Evolutionary conservation across 2,329 filamentous ascomycete genomes (phyloP).

Genomic region (Ascochyta pisi): DNA sequence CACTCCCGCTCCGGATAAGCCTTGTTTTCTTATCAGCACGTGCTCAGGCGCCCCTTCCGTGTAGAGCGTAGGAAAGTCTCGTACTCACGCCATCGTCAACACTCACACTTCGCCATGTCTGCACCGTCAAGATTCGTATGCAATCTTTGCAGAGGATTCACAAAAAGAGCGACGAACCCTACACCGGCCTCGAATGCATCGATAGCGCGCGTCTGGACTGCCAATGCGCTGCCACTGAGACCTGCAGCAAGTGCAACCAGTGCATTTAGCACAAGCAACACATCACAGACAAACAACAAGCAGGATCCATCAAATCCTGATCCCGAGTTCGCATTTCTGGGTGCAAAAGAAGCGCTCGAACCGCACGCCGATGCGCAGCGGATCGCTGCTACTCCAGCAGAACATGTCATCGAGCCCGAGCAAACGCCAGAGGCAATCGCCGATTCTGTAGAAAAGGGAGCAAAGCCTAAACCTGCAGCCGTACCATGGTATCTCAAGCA

Average conservation of each 20-base stretch:
- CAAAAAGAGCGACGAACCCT: slow-evolving; percentile 10
- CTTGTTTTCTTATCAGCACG: slow-evolving; percentile 37
- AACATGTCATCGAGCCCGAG: neutral
- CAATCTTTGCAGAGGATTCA: slow-evolving; percentile 27
- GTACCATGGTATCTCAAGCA: slow-evolving; percentile 85
- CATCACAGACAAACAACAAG: slow-evolving; percentile 20
- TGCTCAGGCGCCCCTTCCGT: slow-evolving; percentile 23
- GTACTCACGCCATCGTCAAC: slow-evolving; percentile 4
- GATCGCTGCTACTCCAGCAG: neutral
- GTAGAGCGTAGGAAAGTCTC: slow-evolving; percentile 13
- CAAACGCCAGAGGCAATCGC: neutral
- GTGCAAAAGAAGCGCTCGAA: slow-evolving; percentile 5
- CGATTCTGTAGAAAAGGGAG: slow-evolving; percentile 6
- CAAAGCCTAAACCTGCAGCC: slow-evolving; percentile 20
- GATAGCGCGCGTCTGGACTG: slow-evolving; percentile 9
- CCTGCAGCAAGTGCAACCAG: slow-evolving; percentile 24
- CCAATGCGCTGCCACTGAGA: slow-evolving; percentile 1
- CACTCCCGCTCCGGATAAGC: slow-evolving; percentile 13
- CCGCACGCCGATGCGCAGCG: neutral
- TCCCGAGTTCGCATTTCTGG: slow-evolving; percentile 23
- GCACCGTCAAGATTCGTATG: slow-evolving; percentile 33
- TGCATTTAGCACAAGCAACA: slow-evolving; percentile 33
- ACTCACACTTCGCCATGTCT: slow-evolving; percentile 27
- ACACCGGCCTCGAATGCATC: slow-evolving; percentile 11
- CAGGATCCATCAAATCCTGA: slow-evolving; percentile 18